A percentile compares a stretch with the other conserved stretches of the same genome.
phyloP scores from a whole-genome alignment of 148 eudicot species.

The Vaccinium darrowii region DNA sequence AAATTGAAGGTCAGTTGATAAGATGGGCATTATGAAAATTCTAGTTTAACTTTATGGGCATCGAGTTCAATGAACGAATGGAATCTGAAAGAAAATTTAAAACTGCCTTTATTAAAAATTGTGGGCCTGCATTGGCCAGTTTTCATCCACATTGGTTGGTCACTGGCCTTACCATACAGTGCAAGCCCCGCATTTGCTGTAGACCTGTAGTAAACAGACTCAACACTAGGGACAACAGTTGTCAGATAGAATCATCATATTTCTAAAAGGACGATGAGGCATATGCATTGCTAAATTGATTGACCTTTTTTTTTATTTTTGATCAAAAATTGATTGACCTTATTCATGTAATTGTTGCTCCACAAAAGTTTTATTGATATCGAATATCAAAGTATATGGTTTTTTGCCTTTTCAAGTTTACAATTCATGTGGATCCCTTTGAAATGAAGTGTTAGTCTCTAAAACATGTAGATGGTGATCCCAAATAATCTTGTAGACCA shows the following conservation, averaged over 20 bases:
- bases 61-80: neutral
- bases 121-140: neutral
- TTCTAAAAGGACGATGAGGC: too few species aligned
- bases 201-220: neutral
- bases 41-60: neutral
- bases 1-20: neutral
- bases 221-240: too few species aligned
- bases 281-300: too few species aligned
- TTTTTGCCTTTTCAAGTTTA: neutral
- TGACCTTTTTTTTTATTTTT: too few species aligned
- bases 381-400: too few species aligned
- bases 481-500: neutral
- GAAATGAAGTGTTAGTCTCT: neutral
- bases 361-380: too few species aligned
- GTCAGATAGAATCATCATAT: too few species aligned
- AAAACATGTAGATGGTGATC: neutral
- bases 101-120: neutral
- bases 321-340: too few species aligned
- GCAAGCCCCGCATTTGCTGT: neutral
- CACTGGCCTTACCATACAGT: neutral
- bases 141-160: neutral
- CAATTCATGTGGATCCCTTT: neutral
- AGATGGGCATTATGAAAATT: neutral
- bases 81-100: neutral
- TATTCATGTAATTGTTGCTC: too few species aligned